Evolutionary conservation across 495 filamentous ascomycete species (phyloP).

Genomic region (Hypoxylon intermedium): DNA sequence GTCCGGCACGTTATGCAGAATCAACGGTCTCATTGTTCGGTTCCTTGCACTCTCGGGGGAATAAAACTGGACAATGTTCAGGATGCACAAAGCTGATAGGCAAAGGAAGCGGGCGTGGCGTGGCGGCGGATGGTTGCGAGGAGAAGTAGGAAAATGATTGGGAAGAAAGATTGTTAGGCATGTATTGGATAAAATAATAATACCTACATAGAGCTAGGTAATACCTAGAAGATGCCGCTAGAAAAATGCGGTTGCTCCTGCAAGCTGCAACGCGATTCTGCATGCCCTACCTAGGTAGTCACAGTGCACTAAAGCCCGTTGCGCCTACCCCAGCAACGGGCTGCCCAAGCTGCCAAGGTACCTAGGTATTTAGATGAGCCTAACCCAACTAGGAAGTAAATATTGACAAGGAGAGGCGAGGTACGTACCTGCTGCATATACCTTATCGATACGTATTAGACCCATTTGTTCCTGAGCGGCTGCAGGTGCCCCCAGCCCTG

Average conservation of each 20-base stretch:
- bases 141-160: conserved; percentile 3
- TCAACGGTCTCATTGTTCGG: conserved; percentile 61
- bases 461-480: neutral
- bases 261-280: conserved; percentile 25
- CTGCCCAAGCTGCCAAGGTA: no score
- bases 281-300: neutral
- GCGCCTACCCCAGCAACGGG: conserved; percentile 28
- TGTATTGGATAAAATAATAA: neutral
- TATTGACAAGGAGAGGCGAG: no score
- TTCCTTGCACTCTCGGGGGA: neutral
- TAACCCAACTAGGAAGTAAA: no score
- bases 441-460: no score
- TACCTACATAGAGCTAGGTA: neutral
- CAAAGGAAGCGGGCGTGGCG: conserved; percentile 8
- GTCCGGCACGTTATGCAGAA: conserved; percentile 66
- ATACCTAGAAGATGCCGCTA: conserved; percentile 1
- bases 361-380: no score
- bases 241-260: conserved; percentile 7
- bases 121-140: conserved; percentile 20
- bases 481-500: neutral
- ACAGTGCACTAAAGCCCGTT: no score
- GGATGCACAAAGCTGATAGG: conserved; percentile 11
- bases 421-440: no score
- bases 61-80: conserved; percentile 4
- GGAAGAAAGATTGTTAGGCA: neutral